A percentile compares a stretch with the other conserved stretches of the same genome.
phyloP scores from a whole-genome alignment of 495 filamentous ascomycete genomes.

The Niebla homalea region DNA sequence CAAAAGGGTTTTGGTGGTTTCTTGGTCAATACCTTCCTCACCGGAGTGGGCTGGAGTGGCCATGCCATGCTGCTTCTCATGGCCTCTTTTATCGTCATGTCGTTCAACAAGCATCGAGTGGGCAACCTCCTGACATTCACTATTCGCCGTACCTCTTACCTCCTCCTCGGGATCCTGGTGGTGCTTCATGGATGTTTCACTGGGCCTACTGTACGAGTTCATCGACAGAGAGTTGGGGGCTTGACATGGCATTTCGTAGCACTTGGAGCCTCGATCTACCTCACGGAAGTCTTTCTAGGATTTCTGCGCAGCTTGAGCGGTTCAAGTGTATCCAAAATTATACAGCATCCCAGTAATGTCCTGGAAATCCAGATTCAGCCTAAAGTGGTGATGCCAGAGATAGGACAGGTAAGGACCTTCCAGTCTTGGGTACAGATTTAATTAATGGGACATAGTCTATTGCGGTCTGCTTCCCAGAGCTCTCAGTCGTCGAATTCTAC shows the following conservation, averaged over 20 bases:
- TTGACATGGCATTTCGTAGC: conserved; percentile 60
- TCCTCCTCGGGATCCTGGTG: conserved; percentile 67
- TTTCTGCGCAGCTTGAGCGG: conserved; percentile 60
- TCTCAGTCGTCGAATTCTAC: conserved; percentile 69
- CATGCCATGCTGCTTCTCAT: conserved; percentile 62
- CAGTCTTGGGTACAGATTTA: background rate
- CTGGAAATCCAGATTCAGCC: conserved; percentile 81
- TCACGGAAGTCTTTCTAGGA: conserved; percentile 54
- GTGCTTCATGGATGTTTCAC: conserved; percentile 35
- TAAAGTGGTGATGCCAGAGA: conserved; percentile 59
- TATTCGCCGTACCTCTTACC: conserved; percentile 68
- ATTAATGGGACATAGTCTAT: conserved; percentile 39
- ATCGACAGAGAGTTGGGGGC: background rate
- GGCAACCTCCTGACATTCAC: conserved; percentile 67
- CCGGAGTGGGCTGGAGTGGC: conserved; percentile 67
- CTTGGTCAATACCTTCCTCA: conserved; percentile 53
- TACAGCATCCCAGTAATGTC: conserved; percentile 72
- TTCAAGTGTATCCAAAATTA: conserved; percentile 70
- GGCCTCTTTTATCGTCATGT: conserved; percentile 55
- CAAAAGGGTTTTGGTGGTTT: conserved; percentile 60
- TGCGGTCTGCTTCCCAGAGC: conserved; percentile 68
- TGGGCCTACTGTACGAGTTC: background rate
- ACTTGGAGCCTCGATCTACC: conserved; percentile 58
- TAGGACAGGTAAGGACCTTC: conserved; percentile 43
- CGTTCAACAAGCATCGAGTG: conserved; percentile 51